Evolutionary conservation across 2,329 filamentous ascomycete species (phyloP).

Genomic region (Lasiodiplodia citricola): DNA sequence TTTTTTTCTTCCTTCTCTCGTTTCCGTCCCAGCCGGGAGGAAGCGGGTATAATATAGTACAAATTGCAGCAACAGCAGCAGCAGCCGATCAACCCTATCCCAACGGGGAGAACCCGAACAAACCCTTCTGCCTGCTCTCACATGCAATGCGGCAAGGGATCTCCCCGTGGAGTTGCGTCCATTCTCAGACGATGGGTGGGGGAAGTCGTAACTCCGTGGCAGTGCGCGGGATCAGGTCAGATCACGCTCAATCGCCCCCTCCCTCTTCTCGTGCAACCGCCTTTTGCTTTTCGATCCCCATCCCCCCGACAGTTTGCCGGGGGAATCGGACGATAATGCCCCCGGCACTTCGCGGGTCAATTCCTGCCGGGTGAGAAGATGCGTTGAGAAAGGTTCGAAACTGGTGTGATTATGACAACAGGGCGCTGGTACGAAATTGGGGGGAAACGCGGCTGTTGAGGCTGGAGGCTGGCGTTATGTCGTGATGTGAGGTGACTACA

Average conservation of each 20-base stretch:
- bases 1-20: neutral
- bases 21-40: neutral
- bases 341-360: no score
- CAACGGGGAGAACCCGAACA: neutral
- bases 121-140: neutral
- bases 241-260: neutral
- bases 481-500: conserved; percentile 10
- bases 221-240: neutral
- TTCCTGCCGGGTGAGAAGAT: neutral
- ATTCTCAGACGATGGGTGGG: neutral
- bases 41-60: neutral
- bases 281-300: neutral
- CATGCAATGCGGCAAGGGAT: neutral
- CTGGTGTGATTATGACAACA: neutral
- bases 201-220: neutral
- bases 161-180: neutral
- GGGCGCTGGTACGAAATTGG: no score
- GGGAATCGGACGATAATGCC: neutral
- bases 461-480: neutral
- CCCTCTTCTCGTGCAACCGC: neutral
- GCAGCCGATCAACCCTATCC: neutral
- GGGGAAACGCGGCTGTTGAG: neutral
- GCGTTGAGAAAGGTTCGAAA: neutral
- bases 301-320: no score
- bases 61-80: neutral